Base-by-base conservation (phyloP, 177 flowering plant species). In the Tripterygium wilfordii region DNA sequence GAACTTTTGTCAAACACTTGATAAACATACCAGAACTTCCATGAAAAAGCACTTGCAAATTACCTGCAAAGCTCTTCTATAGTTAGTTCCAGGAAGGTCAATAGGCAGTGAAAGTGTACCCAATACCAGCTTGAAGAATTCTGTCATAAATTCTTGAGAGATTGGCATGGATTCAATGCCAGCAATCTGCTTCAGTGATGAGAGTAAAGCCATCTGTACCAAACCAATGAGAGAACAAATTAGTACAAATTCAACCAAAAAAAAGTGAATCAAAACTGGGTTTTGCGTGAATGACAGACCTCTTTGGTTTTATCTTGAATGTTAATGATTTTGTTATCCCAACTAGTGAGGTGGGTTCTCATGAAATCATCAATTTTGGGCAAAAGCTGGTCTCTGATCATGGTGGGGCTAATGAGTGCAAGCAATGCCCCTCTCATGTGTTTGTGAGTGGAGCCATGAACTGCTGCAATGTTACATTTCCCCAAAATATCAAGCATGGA, bases 91-190 rank as follows among this genome's bases (percentile, higher is more conserved):
- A 1, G 88, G 91, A 49, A 86, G 61, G 52, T 79, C 67, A 45
- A 86, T 78, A 19, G 91, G 96, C 19, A 86, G 55, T 1, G 96
- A 80, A 17, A 88, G 56, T 2, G 88, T 72, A 29, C 94, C 96
- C 2, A 62, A 10, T 0, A 77, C 76, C 17, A 88, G 53, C 63
- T 83, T 79, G 48, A 57, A 65, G 49, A 85, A 88, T 57, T 76
- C 84, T 14, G 67, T 52, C 64, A 45, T 71, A 53, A 88, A 79
- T 12, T 48, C 63, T 27, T 68, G 50, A 20, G 60, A 62, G 10
- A 78, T 41, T 1, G 71, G 36, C 17, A 49, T 53, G 0, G 84
- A 59, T 51, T 70, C 77, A 16, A 24, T 42, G 35, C 75, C 79
- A 3, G 65, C 66, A 26, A 85, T 72, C 55, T 78, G 85, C 44